Evolutionary conservation across 2,329 filamentous ascomycete genomes (phyloP).

Genomic region (Exophiala dermatitidis): DNA sequence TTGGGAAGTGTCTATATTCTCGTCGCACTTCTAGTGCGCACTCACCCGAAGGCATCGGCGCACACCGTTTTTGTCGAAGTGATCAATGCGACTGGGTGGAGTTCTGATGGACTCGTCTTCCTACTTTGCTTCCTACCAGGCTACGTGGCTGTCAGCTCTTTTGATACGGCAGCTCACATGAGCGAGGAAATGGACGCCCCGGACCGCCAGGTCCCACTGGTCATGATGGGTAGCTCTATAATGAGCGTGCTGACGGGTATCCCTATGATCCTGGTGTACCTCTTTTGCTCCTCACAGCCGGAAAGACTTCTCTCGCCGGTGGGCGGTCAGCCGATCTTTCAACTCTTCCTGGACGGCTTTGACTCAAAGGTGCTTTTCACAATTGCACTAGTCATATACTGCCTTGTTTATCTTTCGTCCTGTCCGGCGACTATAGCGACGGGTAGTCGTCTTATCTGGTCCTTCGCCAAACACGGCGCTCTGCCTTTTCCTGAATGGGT

Average conservation of each 20-base stretch:
- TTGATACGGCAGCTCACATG: conserved; percentile 17
- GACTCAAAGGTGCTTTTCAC: background rate
- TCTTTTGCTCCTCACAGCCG: conserved; percentile 9
- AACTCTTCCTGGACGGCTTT: conserved; percentile 6
- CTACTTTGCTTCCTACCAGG: conserved; percentile 12
- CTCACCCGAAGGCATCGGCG: conserved; percentile 13
- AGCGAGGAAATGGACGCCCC: conserved; percentile 18
- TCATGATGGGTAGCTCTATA: conserved; percentile 7
- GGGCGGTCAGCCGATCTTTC: conserved; percentile 6
- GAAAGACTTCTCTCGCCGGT: conserved; percentile 7
- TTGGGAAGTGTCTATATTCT: conserved; percentile 23
- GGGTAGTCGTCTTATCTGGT: conserved; percentile 9
- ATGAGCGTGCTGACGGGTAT: conserved; percentile 7
- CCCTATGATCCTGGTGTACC: conserved; percentile 17
- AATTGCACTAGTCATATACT: background rate
- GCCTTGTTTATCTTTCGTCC: background rate
- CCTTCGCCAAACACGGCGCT: conserved; percentile 3
- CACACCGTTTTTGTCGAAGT: conserved; percentile 17
- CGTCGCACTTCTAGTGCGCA: conserved; percentile 26
- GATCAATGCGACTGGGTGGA: conserved; percentile 28
- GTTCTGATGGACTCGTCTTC: conserved; percentile 20
- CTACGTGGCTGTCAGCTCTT: background rate
- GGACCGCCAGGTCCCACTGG: conserved; percentile 8
- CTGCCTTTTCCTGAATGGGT: background rate
- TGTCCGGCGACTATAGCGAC: background rate